Base-by-base conservation (phyloP, 352 stramenopile species). In the Pythium grandisporangium region DNA sequence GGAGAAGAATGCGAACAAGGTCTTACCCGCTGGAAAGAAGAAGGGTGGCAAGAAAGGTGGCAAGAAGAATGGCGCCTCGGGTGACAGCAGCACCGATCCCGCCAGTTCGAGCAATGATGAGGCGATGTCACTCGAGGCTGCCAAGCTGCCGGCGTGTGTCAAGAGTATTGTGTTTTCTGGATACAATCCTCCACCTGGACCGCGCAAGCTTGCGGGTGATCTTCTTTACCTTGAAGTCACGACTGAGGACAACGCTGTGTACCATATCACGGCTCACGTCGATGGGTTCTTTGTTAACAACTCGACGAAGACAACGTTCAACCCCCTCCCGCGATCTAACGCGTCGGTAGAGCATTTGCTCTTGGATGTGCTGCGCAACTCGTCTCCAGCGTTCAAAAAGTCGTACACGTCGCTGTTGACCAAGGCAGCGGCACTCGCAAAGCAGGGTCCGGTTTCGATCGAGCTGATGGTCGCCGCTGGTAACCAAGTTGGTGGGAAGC, bases 281-380 rank as follows among this genome's bases (percentile, higher is more conserved):
- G 77, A 84, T 19, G 95, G 95, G 16, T 98, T 98, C 67, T 98
- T 89, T 51, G 71, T 98, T 17, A 98, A 98, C 72, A 58, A 71
- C 29, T 90, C 73, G 24, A 93, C 61, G 13, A 36, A 61, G 2
- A 57, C 58, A 25, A 76, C 61, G 37, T 97, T 97, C 41, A 78
- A 96, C 40, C 84, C 90, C 27, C 60, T 53, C 23, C 78, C 83
- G n/a, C 60, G 63, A 42, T 62, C 68, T 37, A 61, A 69, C 40
- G 33, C 45, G 3, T 22, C 46, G 16, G 55, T 61, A 21, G 55
- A 72, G 48, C 77, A 95, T 46, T 42, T 94, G 51, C 50, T 97
- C 8, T 42, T 95, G 19, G 75, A 93, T 40, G 63, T 95, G 37
- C 62, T 97, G 20, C 46, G 58, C 20, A 59, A 68, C 5, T 63